Evolutionary conservation across 257 asterid species (phyloP).

Genomic region (Catharanthus roseus): DNA sequence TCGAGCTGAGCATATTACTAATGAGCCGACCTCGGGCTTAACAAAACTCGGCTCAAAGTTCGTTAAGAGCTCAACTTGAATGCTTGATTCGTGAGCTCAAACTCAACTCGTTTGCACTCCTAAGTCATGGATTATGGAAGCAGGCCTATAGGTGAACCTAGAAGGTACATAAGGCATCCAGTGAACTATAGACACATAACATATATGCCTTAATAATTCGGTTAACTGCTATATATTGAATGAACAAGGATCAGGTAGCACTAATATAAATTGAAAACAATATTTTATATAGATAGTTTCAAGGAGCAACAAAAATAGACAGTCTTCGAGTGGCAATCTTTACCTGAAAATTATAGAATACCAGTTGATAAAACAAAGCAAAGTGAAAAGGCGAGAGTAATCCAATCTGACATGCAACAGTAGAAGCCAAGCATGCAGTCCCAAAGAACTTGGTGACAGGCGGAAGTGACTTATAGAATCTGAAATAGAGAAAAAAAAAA

Average conservation of each 20-base stretch:
- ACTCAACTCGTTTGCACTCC: too few relatives aligned
- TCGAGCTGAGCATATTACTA: too few relatives aligned
- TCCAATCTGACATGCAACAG: slow-evolving; percentile 62
- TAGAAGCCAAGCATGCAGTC: slow-evolving; percentile 60
- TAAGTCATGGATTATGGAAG: too few relatives aligned
- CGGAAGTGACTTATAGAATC: slow-evolving; percentile 86
- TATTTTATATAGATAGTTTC: neutral
- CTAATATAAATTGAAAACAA: neutral
- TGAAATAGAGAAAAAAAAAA: slow-evolving; percentile 24
- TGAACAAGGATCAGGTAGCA: neutral
- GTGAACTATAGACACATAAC: neutral
- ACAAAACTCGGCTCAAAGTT: too few relatives aligned
- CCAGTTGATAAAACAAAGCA: slow-evolving; percentile 43
- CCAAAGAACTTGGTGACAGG: slow-evolving; percentile 92
- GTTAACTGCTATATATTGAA: neutral
- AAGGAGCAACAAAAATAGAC: neutral
- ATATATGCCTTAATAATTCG: neutral
- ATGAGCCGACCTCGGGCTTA: too few relatives aligned
- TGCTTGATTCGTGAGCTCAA: too few relatives aligned
- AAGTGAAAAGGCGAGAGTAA: slow-evolving; percentile 41
- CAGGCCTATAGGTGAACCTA: slow-evolving; percentile 4
- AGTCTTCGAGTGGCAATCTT: slow-evolving; percentile 10
- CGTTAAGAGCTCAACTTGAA: too few relatives aligned
- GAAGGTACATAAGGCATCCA: neutral
- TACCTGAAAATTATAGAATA: slow-evolving; percentile 66